Conservation (phyloP, 495 filamentous ascomycete genomes). For the Venustampulla echinocandica region DNA sequence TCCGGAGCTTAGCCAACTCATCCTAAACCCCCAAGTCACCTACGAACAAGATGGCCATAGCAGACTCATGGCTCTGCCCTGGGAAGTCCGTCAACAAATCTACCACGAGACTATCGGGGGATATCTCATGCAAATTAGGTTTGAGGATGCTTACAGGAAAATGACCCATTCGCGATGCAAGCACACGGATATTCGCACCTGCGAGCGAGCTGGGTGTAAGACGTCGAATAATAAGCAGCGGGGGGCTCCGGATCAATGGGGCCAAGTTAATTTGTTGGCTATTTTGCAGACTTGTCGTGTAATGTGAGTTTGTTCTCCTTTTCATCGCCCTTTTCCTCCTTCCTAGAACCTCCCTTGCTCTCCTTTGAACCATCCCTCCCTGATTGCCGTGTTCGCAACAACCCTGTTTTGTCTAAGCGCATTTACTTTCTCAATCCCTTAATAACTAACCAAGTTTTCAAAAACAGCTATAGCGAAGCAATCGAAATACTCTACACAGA, state of each 20-base stretch:
- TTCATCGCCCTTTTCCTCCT: too few relatives aligned
- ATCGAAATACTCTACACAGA: conserved; percentile 1
- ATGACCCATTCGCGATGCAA: conserved; percentile 7
- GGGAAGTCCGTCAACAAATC: conserved; percentile 4
- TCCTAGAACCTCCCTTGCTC: too few relatives aligned
- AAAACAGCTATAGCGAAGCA: conserved; percentile 6
- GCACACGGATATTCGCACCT: not conserved
- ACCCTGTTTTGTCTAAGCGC: not conserved
- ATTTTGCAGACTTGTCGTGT: too few relatives aligned
- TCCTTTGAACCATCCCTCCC: too few relatives aligned
- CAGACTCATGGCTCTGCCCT: conserved; percentile 1
- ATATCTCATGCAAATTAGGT: conserved; percentile 6
- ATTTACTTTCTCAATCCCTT: not conserved
- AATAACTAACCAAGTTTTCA: not conserved
- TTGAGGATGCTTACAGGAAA: not conserved
- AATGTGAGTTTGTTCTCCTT: too few relatives aligned
- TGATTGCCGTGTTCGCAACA: not conserved
- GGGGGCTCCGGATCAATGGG: conserved; percentile 4
- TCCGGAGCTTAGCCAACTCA: too few relatives aligned
- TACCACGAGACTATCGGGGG: conserved; percentile 8
- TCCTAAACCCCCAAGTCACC: too few relatives aligned
- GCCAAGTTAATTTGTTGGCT: not conserved
- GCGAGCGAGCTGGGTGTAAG: not conserved
- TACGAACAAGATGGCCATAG: not conserved
- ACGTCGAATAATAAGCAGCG: not conserved